phyloP scores from a whole-genome alignment of 495 filamentous ascomycete genomes.

The Lasiosphaeria hispida region DNA sequence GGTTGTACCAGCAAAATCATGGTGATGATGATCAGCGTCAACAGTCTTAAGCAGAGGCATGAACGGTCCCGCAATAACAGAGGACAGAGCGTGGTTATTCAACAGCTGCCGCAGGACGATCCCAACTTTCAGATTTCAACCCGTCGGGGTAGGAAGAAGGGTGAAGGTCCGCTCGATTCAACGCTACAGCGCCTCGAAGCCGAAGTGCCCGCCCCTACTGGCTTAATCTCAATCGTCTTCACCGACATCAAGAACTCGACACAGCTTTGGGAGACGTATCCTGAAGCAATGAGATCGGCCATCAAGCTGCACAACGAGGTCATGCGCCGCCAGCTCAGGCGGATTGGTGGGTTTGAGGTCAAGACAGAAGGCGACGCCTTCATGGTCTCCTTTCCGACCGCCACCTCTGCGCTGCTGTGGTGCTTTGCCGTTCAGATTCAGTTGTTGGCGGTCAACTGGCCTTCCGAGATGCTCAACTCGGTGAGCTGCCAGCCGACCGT shows the following conservation, averaged over 20 bases:
- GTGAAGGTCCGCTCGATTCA: constrained; percentile 72
- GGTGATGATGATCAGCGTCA: constrained; percentile 95
- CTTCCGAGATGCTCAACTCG: constrained; percentile 84
- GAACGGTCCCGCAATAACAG: constrained; percentile 66
- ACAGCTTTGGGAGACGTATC: constrained; percentile 92
- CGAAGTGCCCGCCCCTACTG: constrained; percentile 85
- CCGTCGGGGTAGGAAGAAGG: constrained; percentile 60
- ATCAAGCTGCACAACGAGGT: constrained; percentile 96
- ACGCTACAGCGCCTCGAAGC: constrained; percentile 77
- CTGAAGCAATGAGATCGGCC: constrained; percentile 88
- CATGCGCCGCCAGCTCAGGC: constrained; percentile 86
- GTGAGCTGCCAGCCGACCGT: constrained; percentile 75
- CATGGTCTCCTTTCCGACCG: constrained; percentile 97
- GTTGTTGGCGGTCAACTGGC: constrained; percentile 87
- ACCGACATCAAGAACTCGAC: constrained; percentile 99
- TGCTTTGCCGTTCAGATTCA: constrained; percentile 89
- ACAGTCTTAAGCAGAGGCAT: constrained; percentile 76
- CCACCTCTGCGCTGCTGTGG: constrained; percentile 91
- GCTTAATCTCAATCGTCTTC: constrained; percentile 90
- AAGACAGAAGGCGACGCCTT: constrained; percentile 99
- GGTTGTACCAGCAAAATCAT: constrained; percentile 92
- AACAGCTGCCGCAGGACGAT: constrained; percentile 65
- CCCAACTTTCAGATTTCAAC: constrained; percentile 56
- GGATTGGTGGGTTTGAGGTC: constrained; percentile 96
- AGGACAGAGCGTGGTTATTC: constrained; percentile 73